A percentile compares a stretch with the other conserved stretches of the same genome.
Conservation (phyloP, 257 asterid species). For the Parsonsia alboflavescens region DNA sequence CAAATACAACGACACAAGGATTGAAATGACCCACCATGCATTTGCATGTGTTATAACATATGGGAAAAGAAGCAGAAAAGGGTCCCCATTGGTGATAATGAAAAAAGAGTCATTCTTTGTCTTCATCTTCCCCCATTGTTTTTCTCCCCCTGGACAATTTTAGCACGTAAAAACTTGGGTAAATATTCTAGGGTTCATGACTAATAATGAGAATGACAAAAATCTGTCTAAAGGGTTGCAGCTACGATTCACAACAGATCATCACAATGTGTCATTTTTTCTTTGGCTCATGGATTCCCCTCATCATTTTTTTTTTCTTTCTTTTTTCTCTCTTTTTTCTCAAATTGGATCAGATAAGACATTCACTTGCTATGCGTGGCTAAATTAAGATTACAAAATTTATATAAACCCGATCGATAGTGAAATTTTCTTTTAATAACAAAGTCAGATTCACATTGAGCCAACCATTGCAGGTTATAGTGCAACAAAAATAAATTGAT, state of each 20-base stretch:
- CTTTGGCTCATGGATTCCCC: neutral
- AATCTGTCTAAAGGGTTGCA: conserved; percentile 7
- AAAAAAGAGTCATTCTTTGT: neutral
- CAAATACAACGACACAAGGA: conserved; percentile 6
- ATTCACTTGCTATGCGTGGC: too few relatives aligned
- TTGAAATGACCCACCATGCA: conserved; percentile 10
- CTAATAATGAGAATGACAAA: conserved; percentile 13
- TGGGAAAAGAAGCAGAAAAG: neutral
- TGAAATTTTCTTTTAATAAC: too few relatives aligned
- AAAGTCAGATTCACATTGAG: neutral
- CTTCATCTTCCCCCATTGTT: neutral
- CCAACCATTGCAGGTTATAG: neutral
- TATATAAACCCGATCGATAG: too few relatives aligned
- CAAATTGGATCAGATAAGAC: too few relatives aligned
- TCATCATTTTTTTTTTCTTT: neutral
- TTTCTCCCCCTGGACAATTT: neutral
- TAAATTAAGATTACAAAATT: too few relatives aligned
- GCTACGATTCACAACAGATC: conserved; percentile 6
- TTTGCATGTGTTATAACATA: conserved; percentile 6
- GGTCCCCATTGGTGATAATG: neutral
- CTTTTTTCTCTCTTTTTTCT: too few relatives aligned
- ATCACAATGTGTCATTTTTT: neutral
- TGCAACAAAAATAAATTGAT: neutral
- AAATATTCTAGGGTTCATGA: conserved; percentile 11
- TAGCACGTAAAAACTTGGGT: neutral